These are phyloP conservation scores for Euphorbia pulcherrima DNA, from an alignment of 345 rosid genomes.

Conservation along the genomic window DNA sequence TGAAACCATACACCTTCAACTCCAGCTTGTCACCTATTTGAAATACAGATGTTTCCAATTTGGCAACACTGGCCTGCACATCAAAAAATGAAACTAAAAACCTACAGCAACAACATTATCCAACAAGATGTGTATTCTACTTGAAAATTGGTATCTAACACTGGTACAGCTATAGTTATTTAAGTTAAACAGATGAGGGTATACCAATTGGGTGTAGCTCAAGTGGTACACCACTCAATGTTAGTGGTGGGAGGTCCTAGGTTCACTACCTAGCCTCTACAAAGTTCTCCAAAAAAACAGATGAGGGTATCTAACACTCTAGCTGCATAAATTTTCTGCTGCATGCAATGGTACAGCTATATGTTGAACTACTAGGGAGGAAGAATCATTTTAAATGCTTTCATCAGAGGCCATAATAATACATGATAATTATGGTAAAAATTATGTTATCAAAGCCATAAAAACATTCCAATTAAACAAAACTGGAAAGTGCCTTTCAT, in stretches of 20 bases:
- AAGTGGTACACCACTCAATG: too few relatives aligned
- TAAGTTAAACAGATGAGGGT: neutral
- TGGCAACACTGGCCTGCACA: constrained; percentile 90
- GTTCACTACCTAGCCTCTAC: too few relatives aligned
- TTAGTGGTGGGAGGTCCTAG: too few relatives aligned
- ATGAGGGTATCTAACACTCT: neutral
- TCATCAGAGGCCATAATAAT: neutral
- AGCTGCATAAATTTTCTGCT: neutral
- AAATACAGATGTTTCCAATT: constrained; percentile 77
- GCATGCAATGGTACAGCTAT: neutral
- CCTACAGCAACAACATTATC: too few relatives aligned
- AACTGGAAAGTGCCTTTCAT: neutral
- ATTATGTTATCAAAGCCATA: neutral
- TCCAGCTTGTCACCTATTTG: constrained; percentile 70
- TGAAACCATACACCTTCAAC: constrained; percentile 88
- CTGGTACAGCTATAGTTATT: too few relatives aligned
- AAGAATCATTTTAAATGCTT: neutral
- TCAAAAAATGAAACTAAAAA: constrained; percentile 1
- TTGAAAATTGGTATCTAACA: neutral
- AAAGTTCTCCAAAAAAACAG: too few relatives aligned
- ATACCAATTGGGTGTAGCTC: too few relatives aligned
- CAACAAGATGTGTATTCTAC: neutral
- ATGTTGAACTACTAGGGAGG: neutral
- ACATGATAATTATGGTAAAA: neutral
- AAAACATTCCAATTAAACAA: neutral